Conservation (phyloP, 768 basidiomycete genomes). For the Cyathus striatus region DNA sequence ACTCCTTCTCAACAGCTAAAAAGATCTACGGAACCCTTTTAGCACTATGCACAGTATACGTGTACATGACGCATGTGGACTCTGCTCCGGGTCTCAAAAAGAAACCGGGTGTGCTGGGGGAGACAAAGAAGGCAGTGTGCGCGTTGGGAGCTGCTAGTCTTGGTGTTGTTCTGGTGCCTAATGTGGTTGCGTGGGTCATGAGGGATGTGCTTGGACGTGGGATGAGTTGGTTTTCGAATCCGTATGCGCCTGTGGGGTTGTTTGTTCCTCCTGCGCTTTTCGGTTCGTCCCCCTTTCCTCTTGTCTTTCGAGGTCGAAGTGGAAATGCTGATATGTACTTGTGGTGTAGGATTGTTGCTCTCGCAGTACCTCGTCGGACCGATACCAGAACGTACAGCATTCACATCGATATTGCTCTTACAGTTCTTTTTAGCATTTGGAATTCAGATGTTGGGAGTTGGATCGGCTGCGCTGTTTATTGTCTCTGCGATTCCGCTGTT, state of each 20-base stretch:
- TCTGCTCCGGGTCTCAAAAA: conserved; percentile 25
- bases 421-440: conserved; percentile 49
- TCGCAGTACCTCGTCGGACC: conserved; percentile 56
- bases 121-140: conserved; percentile 36
- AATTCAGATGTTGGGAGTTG: conserved; percentile 64
- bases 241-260: conserved; percentile 57
- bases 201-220: conserved; percentile 51
- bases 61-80: conserved; percentile 27
- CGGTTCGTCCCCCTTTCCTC: conserved; percentile 49
- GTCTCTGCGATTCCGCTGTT: conserved; percentile 56
- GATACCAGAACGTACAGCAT: conserved; percentile 54
- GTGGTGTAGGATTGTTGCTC: conserved; percentile 47
- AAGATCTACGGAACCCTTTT: conserved; percentile 54
- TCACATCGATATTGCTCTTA: conserved; percentile 57
- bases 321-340: neutral
- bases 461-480: conserved; percentile 75
- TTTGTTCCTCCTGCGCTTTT: conserved; percentile 74
- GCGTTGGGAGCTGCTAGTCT: conserved; percentile 48
- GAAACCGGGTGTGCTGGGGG: conserved; percentile 27
- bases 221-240: conserved; percentile 84
- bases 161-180: conserved; percentile 59
- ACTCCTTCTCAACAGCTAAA: conserved; percentile 69
- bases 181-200: conserved; percentile 71
- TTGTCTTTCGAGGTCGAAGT: no score
- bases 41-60: conserved; percentile 37